Base-by-base conservation (phyloP, 2,329 filamentous ascomycete genomes). In the Fusarium nematophilum region DNA sequence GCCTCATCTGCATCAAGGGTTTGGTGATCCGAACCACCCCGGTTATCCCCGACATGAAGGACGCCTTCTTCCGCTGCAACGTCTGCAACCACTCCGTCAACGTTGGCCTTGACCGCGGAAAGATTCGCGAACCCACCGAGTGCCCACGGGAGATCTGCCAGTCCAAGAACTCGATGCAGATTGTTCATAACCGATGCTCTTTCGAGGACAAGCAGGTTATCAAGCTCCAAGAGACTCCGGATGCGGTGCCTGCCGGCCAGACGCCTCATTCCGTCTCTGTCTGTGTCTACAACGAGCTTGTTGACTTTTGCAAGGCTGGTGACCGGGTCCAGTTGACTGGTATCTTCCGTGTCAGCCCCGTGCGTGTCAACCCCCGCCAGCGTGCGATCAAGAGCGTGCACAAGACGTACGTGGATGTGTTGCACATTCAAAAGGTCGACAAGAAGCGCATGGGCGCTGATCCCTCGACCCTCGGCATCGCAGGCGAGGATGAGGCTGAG, bases 121-220 rank as follows among this genome's bases (percentile, higher is more conserved):
- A 94, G 79, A 99, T 99, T 70, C 89, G 92, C 17, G 95, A 99
- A 75, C 95, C 95, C 2, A 97, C 92, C 1, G 85, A 89, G 67
- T 99, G 95, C 73, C 92, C 93, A 17, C 90, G 95, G 49, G 82
- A 86, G 18, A 86, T 90, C 50, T 99, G 95, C 78, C 83, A 86
- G 43, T 88, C 90, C 49, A 90, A 89, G 73, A 98, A 99, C 78
- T 97, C 94, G 2, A 98, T 99, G 94, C 92, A 97, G 72, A 96
- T 99, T 66, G 85, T 98, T 15, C 95, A 99, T 81, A 99, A 99
- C 76, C 89, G 95, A 57, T 98, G 93, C 66, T 86, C 86, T 8
- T 99, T 99, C 70, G 90, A 93, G 50, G 95, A 99, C 75, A 99
- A 99, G 80, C 95, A 99, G 74, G 92, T 99, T 56, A 97, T 99